phyloP scores from a whole-genome alignment of 768 basidiomycete genomes.

The Amyloporia xantha region DNA sequence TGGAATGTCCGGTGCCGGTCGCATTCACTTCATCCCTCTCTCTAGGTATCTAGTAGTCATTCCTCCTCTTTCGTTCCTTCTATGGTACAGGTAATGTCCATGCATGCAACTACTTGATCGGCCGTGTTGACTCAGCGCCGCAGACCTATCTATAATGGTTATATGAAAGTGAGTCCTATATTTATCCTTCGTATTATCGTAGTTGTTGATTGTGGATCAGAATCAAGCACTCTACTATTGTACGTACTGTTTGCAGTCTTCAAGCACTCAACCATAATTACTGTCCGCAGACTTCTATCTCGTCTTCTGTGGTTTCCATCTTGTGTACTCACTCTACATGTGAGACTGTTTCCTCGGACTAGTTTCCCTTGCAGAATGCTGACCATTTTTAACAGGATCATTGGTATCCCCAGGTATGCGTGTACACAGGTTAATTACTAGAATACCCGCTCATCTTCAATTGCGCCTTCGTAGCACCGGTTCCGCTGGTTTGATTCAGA shows the following conservation, averaged over 20 bases:
- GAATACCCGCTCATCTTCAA: neutral
- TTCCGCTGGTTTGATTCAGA: conserved; percentile 92
- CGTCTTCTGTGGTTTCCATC: conserved; percentile 93
- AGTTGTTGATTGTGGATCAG: conserved; percentile 31
- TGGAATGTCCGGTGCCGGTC: neutral
- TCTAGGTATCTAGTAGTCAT: conserved; percentile 77
- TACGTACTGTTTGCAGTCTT: conserved; percentile 30
- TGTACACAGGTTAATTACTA: conserved; percentile 18
- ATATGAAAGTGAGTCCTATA: conserved; percentile 71
- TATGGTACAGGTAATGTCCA: conserved; percentile 79
- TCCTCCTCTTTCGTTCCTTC: conserved; percentile 70
- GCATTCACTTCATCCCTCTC: too few species aligned
- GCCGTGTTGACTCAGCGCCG: too few species aligned
- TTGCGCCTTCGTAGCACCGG: conserved; percentile 58
- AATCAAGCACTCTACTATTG: conserved; percentile 94
- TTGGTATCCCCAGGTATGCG: conserved; percentile 79
- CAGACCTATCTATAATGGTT: conserved; percentile 95
- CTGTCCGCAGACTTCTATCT: conserved; percentile 83
- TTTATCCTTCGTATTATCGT: conserved; percentile 16
- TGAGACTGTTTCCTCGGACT: conserved; percentile 35
- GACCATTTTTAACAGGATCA: conserved; percentile 52
- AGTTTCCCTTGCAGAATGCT: conserved; percentile 2
- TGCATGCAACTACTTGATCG: too few species aligned
- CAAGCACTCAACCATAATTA: neutral
- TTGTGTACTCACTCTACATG: conserved; percentile 91